Evolutionary conservation across 305 asterid species (phyloP).

Genomic region (Coffea humblotiana): DNA sequence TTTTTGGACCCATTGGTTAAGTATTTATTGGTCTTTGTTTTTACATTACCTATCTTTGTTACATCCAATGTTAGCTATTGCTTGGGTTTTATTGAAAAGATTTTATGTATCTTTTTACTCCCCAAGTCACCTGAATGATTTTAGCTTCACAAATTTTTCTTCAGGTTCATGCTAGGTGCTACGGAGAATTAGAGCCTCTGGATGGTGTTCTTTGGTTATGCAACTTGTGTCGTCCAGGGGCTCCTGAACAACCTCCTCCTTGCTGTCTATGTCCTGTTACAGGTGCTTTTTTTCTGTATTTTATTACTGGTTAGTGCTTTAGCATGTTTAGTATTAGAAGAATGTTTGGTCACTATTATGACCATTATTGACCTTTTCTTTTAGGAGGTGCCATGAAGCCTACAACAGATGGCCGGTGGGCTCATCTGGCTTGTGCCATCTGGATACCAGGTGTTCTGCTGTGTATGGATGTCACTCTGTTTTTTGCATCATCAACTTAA

Average conservation of each 20-base stretch:
- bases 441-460: slow-evolving; percentile 92
- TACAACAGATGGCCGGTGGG: slow-evolving; percentile 99
- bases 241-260: slow-evolving; percentile 73
- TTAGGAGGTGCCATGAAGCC: slow-evolving; percentile 99
- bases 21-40: not conserved
- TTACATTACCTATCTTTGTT: not conserved
- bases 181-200: slow-evolving; percentile 86
- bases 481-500: slow-evolving; percentile 9
- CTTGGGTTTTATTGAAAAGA: not conserved
- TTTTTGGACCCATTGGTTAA: not conserved
- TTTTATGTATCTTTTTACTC: not conserved
- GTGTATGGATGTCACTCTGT: slow-evolving; percentile 9
- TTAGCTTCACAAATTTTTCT: slow-evolving; percentile 9
- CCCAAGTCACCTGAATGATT: not conserved
- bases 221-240: slow-evolving; percentile 98
- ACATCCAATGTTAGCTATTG: not conserved
- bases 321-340: not conserved
- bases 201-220: slow-evolving; percentile 97
- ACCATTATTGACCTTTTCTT: slow-evolving; percentile 29
- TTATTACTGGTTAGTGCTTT: not conserved
- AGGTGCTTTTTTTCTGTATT: slow-evolving; percentile 45
- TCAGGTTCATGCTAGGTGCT: slow-evolving; percentile 99
- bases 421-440: slow-evolving; percentile 99
- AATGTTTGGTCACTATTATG: slow-evolving; percentile 1
- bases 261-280: slow-evolving; percentile 96